Percentiles rank a stretch among this genome's conserved stretches.
Conservation (phyloP, 1,284 basidiomycete genomes). For the Trichosporon sp. region DNA sequence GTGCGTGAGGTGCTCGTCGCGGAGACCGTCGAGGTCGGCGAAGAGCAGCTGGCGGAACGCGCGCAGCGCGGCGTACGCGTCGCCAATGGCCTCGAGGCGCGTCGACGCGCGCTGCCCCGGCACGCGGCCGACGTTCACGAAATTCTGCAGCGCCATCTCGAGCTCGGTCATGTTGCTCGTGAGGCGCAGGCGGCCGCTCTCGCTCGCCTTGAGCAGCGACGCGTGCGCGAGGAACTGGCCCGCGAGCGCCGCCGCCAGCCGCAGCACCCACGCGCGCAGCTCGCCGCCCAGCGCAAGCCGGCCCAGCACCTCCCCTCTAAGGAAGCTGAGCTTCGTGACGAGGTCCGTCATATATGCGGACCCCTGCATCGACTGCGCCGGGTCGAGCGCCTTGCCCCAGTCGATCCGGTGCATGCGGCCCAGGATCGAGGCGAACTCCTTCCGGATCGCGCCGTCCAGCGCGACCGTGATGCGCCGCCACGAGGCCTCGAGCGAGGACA, state of each 20-base stretch:
- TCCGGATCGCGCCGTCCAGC: conserved; percentile 65
- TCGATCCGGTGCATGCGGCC: conserved; percentile 76
- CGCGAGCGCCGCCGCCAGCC: conserved; percentile 5
- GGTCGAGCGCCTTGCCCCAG: conserved; percentile 65
- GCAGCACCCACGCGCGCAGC: conserved; percentile 54
- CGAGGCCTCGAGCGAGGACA: conserved; percentile 58
- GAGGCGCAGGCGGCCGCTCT: conserved; percentile 83
- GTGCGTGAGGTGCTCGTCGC: conserved; percentile 61
- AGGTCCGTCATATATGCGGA: conserved; percentile 83
- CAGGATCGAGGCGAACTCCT: conserved; percentile 72
- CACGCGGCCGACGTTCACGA: conserved; percentile 56
- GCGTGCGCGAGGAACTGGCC: conserved; percentile 64
- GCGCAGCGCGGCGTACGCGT: conserved; percentile 72
- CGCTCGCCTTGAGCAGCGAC: conserved; percentile 85
- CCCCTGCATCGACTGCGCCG: conserved; percentile 49
- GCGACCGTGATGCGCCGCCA: conserved; percentile 67
- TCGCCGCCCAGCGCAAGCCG: conserved; percentile 66
- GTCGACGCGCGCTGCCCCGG: conserved; percentile 59
- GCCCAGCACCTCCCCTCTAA: conserved; percentile 68
- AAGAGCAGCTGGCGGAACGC: conserved; percentile 77
- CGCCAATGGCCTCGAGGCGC: conserved; percentile 65
- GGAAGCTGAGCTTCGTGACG: conserved; percentile 72
- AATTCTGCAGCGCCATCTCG: conserved; percentile 79
- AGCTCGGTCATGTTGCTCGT: conserved; percentile 93
- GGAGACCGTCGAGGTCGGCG: conserved; percentile 67